Evolutionary conservation across 1,284 basidiomycete genomes (phyloP).

Genomic region (Trametes pubescens): DNA sequence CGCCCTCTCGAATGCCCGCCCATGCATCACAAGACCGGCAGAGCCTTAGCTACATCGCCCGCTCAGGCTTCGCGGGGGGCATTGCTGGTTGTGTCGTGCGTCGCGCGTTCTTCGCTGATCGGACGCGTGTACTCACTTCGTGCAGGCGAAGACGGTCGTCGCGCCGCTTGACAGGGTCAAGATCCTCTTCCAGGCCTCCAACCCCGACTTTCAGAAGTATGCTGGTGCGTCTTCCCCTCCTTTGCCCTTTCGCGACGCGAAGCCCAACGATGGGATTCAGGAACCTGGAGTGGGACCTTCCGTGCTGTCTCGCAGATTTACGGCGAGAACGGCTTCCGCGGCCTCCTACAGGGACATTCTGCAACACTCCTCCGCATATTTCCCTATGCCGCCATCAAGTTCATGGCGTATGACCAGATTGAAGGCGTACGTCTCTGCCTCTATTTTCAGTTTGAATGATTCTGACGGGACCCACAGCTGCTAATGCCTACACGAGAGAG

Average conservation of each 20-base stretch:
- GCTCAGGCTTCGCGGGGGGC: slow-evolving; percentile 90
- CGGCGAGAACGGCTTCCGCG: slow-evolving; percentile 73
- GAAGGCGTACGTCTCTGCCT: slow-evolving; percentile 65
- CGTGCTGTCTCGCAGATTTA: slow-evolving; percentile 87
- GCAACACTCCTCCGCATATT: slow-evolving; percentile 89
- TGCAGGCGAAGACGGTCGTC: slow-evolving; percentile 94
- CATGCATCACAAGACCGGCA: slow-evolving; percentile 65
- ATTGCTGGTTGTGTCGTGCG: slow-evolving; percentile 93
- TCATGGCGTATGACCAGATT: slow-evolving; percentile 95
- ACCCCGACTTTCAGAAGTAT: slow-evolving; percentile 95
- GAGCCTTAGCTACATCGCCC: slow-evolving; percentile 78
- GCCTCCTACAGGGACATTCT: slow-evolving; percentile 95
- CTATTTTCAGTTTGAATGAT: background rate
- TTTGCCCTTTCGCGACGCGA: background rate
- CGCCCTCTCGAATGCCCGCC: slow-evolving; percentile 62
- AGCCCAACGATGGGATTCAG: slow-evolving; percentile 47
- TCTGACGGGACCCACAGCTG: slow-evolving; percentile 45
- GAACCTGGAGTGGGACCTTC: slow-evolving; percentile 87
- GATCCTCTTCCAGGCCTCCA: slow-evolving; percentile 98
- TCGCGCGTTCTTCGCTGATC: slow-evolving; percentile 31
- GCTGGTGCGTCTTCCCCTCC: slow-evolving; percentile 63
- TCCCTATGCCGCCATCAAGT: slow-evolving; percentile 98
- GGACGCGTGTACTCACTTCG: background rate
- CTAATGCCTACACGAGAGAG: slow-evolving; percentile 86
- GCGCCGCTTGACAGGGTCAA: slow-evolving; percentile 98